These are phyloP conservation scores for Fragilaria crotonensis DNA, from an alignment of 108 stramenopile genomes.

Conservation along the genomic window DNA sequence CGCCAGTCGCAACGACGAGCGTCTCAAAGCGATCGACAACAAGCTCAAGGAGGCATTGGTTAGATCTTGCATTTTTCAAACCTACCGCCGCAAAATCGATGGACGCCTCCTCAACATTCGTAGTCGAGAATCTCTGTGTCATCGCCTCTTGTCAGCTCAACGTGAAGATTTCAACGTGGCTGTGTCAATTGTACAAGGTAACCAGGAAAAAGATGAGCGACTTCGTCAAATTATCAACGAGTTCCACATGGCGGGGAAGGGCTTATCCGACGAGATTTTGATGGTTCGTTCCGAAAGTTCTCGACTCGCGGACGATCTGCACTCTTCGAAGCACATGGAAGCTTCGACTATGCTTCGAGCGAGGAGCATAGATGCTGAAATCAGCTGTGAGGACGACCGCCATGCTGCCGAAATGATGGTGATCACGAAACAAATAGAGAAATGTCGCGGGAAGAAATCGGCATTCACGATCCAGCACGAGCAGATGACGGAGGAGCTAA, in stretches of 20 bases:
- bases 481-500: neutral
- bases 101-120: constrained; percentile 25
- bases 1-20: constrained; percentile 29
- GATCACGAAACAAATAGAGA: constrained; percentile 12
- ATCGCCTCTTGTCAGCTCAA: constrained; percentile 26
- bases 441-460: constrained; percentile 21
- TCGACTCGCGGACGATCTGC: constrained; percentile 26
- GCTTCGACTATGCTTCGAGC: constrained; percentile 39
- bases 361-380: constrained; percentile 36
- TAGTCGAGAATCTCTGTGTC: constrained; percentile 25
- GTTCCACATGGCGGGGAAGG: constrained; percentile 22
- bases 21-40: constrained; percentile 45
- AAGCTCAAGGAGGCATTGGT: constrained; percentile 46
- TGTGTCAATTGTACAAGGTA: constrained; percentile 24
- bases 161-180: constrained; percentile 21
- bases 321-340: constrained; percentile 37
- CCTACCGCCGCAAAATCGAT: constrained; percentile 40
- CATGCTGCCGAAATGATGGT: constrained; percentile 17
- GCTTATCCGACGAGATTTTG: constrained; percentile 25
- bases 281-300: constrained; percentile 26
- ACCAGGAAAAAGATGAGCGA: constrained; percentile 24
- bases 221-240: constrained; percentile 34
- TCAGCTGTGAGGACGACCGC: constrained; percentile 36
- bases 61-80: constrained; percentile 26
- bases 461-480: neutral